Evolutionary conservation across 805 yeast species (phyloP).

Genomic region (Teunomyces stri): DNA sequence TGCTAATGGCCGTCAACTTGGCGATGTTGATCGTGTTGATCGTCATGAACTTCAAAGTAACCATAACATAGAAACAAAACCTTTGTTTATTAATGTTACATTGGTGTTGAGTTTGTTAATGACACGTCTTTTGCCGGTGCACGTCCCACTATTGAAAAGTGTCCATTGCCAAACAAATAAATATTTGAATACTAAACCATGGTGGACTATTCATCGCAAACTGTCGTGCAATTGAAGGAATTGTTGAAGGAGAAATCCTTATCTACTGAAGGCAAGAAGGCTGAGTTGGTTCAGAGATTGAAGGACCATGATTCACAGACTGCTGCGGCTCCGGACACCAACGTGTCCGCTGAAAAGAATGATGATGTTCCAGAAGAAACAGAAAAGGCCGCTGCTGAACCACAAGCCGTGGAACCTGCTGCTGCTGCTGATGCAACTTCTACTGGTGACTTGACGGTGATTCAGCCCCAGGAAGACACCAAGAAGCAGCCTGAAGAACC

Average conservation of each 20-base stretch:
- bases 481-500: slow-evolving; percentile 11
- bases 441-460: slow-evolving; percentile 12
- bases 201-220: slow-evolving; percentile 59
- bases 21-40: slow-evolving; percentile 19
- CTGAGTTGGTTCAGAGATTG: slow-evolving; percentile 67
- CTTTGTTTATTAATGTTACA: too few relatives aligned
- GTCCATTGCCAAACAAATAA: background rate
- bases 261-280: slow-evolving; percentile 73
- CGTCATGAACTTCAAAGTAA: slow-evolving; percentile 15
- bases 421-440: slow-evolving; percentile 12
- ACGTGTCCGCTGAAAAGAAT: background rate
- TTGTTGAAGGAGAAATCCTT: slow-evolving; percentile 65
- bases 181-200: slow-evolving; percentile 20
- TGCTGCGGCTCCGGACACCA: slow-evolving; percentile 8
- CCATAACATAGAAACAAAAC: background rate
- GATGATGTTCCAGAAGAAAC: slow-evolving; percentile 15
- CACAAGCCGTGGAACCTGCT: slow-evolving; percentile 12
- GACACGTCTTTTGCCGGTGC: slow-evolving; percentile 1
- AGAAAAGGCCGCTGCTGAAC: slow-evolving; percentile 12
- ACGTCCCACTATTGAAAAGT: background rate
- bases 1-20: slow-evolving; percentile 17
- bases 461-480: slow-evolving; percentile 12
- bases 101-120: too few relatives aligned
- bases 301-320: slow-evolving; percentile 49
- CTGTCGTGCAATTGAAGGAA: slow-evolving; percentile 85